A percentile compares a stretch with the other conserved stretches of the same genome.
Evolutionary conservation across 1,139 yeast species (phyloP).

Genomic region (Eremothecium cymbalariae): DNA sequence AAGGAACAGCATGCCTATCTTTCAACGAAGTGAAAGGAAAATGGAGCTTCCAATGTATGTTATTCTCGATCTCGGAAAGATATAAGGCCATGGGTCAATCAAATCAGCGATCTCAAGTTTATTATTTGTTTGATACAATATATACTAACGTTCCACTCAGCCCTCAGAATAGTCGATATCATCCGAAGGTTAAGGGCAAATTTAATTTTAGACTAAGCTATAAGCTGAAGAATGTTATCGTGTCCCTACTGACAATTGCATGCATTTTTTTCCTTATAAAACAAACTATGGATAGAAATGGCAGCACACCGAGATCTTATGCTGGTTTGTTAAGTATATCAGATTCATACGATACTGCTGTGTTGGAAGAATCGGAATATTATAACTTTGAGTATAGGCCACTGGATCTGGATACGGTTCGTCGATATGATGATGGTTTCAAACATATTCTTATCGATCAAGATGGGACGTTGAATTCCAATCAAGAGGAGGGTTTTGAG

Average conservation of each 20-base stretch:
- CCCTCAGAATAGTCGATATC: slow-evolving; percentile 4
- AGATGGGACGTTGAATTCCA: slow-evolving; percentile 27
- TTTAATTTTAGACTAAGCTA: neutral
- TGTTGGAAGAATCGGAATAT: slow-evolving; percentile 29
- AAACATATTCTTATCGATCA: slow-evolving; percentile 31
- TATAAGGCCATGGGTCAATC: no score
- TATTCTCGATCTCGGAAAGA: no score
- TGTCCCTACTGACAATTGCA: neutral
- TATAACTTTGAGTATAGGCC: slow-evolving; percentile 31
- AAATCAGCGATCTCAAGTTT: no score
- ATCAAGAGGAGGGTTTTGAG: slow-evolving; percentile 23
- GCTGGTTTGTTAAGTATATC: no score
- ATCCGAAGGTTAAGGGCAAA: neutral
- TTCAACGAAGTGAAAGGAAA: slow-evolving; percentile 9
- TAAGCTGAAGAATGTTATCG: neutral
- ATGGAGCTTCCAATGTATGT: slow-evolving; percentile 14
- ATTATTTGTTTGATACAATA: no score
- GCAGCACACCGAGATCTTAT: no score
- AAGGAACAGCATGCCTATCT: slow-evolving; percentile 8
- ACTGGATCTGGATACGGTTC: slow-evolving; percentile 27
- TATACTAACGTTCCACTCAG: no score
- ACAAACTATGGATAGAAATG: neutral
- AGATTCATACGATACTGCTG: neutral
- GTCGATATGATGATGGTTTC: slow-evolving; percentile 34
- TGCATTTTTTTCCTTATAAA: neutral